Conservation (phyloP, 371 early-diverging fungal genomes). For the Mucor lusitanicus region DNA sequence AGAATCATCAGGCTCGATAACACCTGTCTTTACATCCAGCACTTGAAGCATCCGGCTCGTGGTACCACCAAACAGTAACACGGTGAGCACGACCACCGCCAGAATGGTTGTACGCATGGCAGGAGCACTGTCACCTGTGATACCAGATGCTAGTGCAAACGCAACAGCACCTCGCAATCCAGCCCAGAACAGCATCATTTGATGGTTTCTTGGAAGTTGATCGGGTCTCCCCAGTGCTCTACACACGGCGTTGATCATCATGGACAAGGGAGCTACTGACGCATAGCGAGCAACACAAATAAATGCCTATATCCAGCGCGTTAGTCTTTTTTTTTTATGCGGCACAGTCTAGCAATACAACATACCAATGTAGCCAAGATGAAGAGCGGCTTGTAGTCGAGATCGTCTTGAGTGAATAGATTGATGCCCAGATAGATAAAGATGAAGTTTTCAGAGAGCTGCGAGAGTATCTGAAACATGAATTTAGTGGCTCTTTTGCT, state of each 20-base stretch:
- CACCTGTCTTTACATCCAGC: slow-evolving; percentile 78
- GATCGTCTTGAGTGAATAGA: slow-evolving; percentile 76
- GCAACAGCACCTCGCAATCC: slow-evolving; percentile 96
- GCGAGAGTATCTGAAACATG: slow-evolving; percentile 87
- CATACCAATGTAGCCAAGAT: slow-evolving; percentile 70
- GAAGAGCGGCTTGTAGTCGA: slow-evolving; percentile 73
- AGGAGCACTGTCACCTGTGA: slow-evolving; percentile 67
- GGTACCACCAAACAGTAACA: slow-evolving; percentile 89
- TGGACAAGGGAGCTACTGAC: slow-evolving; percentile 82
- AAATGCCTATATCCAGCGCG: slow-evolving; percentile 40
- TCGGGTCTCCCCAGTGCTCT: slow-evolving; percentile 57
- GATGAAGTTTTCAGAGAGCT: slow-evolving; percentile 92
- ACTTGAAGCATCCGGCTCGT: slow-evolving; percentile 78
- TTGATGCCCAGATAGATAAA: slow-evolving; percentile 95
- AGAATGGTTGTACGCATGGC: slow-evolving; percentile 87
- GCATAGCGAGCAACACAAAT: slow-evolving; percentile 83
- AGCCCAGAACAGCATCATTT: slow-evolving; percentile 94
- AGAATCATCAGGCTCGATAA: slow-evolving; percentile 58
- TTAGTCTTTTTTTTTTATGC: not conserved
- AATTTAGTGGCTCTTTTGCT: slow-evolving; percentile 82
- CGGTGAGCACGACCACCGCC: slow-evolving; percentile 87
- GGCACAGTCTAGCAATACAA: not conserved
- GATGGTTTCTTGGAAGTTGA: slow-evolving; percentile 81
- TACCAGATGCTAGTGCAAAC: slow-evolving; percentile 88
- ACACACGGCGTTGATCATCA: slow-evolving; percentile 72